Conservation (phyloP, 2,329 filamentous ascomycete genomes). For the Coniochaeta sp. region DNA sequence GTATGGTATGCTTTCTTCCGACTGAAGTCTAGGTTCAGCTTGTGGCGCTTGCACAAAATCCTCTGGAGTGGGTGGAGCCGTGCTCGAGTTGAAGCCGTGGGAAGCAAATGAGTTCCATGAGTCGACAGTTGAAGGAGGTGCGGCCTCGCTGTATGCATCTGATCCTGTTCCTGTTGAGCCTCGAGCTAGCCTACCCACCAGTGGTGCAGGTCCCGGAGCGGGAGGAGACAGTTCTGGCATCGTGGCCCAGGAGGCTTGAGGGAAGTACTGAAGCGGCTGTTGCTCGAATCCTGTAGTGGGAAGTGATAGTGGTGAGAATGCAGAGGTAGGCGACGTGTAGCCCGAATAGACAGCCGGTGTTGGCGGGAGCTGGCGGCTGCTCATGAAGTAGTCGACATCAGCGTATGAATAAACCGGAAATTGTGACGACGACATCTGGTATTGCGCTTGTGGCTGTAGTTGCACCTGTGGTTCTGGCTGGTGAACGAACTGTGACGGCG, state of each 20-base stretch:
- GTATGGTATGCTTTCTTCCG: slow-evolving; percentile 42
- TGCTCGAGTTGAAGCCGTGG: slow-evolving; percentile 34
- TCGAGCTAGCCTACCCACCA: not conserved
- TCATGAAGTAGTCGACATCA: slow-evolving; percentile 32
- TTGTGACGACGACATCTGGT: slow-evolving; percentile 22
- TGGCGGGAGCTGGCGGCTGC: slow-evolving; percentile 38
- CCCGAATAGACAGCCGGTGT: slow-evolving; percentile 49
- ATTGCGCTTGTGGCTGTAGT: slow-evolving; percentile 19
- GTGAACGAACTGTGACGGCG: slow-evolving; percentile 44
- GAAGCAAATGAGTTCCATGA: slow-evolving; percentile 38
- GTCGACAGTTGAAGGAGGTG: slow-evolving; percentile 13
- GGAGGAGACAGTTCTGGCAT: slow-evolving; percentile 7
- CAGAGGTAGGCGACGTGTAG: slow-evolving; percentile 47
- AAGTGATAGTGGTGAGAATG: slow-evolving; percentile 45
- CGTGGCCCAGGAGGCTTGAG: slow-evolving; percentile 28
- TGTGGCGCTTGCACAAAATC: slow-evolving; percentile 46
- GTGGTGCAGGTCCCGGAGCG: not conserved
- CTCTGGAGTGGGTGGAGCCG: slow-evolving; percentile 53
- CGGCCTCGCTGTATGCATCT: slow-evolving; percentile 7
- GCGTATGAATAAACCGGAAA: slow-evolving; percentile 32
- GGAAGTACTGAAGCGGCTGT: slow-evolving; percentile 30
- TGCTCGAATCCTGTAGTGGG: slow-evolving; percentile 33
- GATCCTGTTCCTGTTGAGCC: not conserved
- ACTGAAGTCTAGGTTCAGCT: slow-evolving; percentile 32
- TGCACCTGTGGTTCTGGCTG: slow-evolving; percentile 26